Conservation (phyloP, 768 basidiomycete species). For the Termitomyces sp. region DNA sequence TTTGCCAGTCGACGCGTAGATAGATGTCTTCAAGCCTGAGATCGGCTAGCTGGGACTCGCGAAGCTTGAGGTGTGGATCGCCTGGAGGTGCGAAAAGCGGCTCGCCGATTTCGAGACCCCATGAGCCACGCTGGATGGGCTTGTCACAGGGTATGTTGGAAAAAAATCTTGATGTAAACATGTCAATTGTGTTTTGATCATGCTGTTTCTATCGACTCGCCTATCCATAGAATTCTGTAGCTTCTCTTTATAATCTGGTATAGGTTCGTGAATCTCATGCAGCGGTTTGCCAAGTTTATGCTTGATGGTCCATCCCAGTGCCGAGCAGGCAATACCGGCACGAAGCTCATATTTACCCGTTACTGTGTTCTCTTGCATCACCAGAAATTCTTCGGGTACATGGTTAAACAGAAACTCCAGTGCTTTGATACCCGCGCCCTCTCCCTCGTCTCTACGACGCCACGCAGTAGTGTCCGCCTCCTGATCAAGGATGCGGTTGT, state of each 20-base stretch:
- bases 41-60: conserved; percentile 27
- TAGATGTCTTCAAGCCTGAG: conserved; percentile 35
- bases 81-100: conserved; percentile 40
- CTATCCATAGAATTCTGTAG: conserved; percentile 46
- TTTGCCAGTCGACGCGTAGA: conserved; percentile 55
- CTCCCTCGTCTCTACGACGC: neutral
- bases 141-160: neutral
- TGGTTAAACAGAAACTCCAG: conserved; percentile 40
- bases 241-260: conserved; percentile 46
- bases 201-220: conserved; percentile 19
- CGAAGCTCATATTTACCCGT: conserved; percentile 40
- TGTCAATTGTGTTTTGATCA: neutral
- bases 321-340: conserved; percentile 40
- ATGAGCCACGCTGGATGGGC: conserved; percentile 1
- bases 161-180: neutral
- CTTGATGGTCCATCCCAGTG: conserved; percentile 43
- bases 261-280: conserved; percentile 38
- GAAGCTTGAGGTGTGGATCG: conserved; percentile 29
- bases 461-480: neutral
- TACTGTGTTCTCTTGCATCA: conserved; percentile 34
- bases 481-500: conserved; percentile 35
- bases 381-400: conserved; percentile 48
- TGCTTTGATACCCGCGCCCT: neutral
- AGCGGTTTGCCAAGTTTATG: conserved; percentile 39
- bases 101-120: conserved; percentile 26